A percentile compares a stretch with the other conserved stretches of the same genome.
These are phyloP conservation scores for Solanum dulcamara DNA, from an alignment of 257 asterid species.

Conservation along the genomic window DNA sequence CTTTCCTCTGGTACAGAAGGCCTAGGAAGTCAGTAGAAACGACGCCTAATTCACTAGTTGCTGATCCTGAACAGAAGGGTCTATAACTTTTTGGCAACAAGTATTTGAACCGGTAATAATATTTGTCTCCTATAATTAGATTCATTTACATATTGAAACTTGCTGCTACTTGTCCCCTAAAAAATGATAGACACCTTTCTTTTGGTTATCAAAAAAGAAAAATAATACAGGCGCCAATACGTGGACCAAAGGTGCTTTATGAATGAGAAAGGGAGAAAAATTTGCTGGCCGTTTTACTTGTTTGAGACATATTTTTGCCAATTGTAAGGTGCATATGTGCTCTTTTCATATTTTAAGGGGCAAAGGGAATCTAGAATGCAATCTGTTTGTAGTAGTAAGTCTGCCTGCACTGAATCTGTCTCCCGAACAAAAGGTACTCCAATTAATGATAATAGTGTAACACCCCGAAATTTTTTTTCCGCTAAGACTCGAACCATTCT, in stretches of 20 bases:
- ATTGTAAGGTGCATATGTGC: not conserved
- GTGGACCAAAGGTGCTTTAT: not conserved
- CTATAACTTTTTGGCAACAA: constrained; percentile 1
- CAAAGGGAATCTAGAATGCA: not conserved
- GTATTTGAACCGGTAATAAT: not conserved
- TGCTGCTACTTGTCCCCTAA: not conserved
- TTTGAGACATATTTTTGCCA: not conserved
- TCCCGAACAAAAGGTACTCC: not conserved
- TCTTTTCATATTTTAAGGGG: not conserved
- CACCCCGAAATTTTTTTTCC: too few species aligned
- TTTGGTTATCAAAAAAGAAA: not conserved
- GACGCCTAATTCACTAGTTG: constrained; percentile 8
- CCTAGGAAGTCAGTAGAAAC: constrained; percentile 29
- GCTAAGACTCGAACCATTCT: too few species aligned
- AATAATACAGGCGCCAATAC: not conserved
- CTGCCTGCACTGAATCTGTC: not conserved
- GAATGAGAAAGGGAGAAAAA: not conserved
- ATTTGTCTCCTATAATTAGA: not conserved
- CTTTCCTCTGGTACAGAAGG: constrained; percentile 52
- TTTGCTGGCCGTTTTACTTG: not conserved
- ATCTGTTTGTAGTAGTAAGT: not conserved
- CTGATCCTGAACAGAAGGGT: constrained; percentile 8
- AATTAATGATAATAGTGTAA: not conserved
- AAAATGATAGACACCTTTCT: not conserved
- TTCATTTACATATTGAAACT: not conserved